Evolutionary conservation across 441 rosid species (phyloP), one percentile per base, ranked within the genome.

Genomic region (Gossypium trilobum): DNA sequence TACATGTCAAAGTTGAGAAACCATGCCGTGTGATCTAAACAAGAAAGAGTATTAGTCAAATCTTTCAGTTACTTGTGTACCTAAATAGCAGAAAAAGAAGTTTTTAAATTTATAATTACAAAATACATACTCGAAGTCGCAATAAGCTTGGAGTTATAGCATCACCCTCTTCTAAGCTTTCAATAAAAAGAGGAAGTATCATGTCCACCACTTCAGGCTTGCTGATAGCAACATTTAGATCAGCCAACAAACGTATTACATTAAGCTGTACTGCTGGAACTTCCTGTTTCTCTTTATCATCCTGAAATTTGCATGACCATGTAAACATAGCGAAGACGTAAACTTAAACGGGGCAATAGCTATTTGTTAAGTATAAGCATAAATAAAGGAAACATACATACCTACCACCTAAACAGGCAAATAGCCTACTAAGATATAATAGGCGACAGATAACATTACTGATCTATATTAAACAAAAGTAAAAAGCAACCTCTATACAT

Each of bases 91-190:
- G 36, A 69, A 39, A 56, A 36, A 74, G 7, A 63, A 25, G 55
- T 14, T 5, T 5, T 75, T 9, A 33, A 76, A 57, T 55, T 23
- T 13, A 60, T 36, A 79, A 77, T 44, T 63, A 80, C 73, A 48
- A 75, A 83, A 74, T 20, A 71, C 73, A 78, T 92, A 92, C 99
- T 76, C 92, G 87, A 74, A 95, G 91, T 77, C 97, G 89, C 78
- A 95, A 80, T 82, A 83, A 80, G 81, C 99, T 84, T 79, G 99
- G 93, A 83, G 86, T 73, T 42, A 93, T 84, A 82, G 97, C 96
- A 81, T 92, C 99, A 57, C 99, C 98, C 93, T 92, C 99, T 85
- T 95, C 99, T 78, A 95, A 84, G 78, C 85, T 91, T 88, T 95
- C 99, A 80, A 95, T 83, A 84, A 89, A 95, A 78, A 91, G 95